A percentile compares a stretch with the other conserved stretches of the same genome.
Evolutionary conservation across 345 rosid genomes (phyloP).

Genomic region (Syzygium oleosum): DNA sequence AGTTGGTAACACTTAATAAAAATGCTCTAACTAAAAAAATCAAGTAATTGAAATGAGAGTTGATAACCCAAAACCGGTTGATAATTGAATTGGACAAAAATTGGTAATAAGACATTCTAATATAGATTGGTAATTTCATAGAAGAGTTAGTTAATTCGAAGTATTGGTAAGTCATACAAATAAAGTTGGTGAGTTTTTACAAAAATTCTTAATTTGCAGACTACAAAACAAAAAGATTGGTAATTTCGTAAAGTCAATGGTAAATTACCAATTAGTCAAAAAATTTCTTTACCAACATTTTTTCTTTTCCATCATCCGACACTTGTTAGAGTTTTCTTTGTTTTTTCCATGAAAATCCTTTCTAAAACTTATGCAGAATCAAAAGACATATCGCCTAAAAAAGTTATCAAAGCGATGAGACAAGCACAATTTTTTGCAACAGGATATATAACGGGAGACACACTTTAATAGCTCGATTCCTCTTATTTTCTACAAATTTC

Average conservation of each 20-base stretch:
- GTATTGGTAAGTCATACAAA: background rate
- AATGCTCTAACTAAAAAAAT: too few species aligned
- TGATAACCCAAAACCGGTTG: background rate
- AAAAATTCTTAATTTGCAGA: background rate
- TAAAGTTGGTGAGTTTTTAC: background rate
- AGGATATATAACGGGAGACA: too few species aligned
- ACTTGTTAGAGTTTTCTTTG: too few species aligned
- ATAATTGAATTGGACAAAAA: background rate
- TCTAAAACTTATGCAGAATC: too few species aligned
- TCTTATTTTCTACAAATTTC: too few species aligned
- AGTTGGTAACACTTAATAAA: too few species aligned
- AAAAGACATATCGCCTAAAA: too few species aligned
- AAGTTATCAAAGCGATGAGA: too few species aligned
- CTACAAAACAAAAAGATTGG: background rate
- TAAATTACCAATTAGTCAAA: background rate
- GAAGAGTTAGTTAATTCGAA: background rate
- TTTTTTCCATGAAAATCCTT: too few species aligned
- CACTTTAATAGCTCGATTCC: too few species aligned
- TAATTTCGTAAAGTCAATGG: background rate
- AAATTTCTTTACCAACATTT: background rate
- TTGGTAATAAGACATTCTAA: background rate
- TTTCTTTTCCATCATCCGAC: background rate
- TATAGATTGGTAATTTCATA: background rate
- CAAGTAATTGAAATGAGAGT: background rate
- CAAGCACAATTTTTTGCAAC: too few species aligned